A percentile compares a stretch with the other conserved stretches of the same genome.
Conservation (phyloP, 306 rosid genomes). For the Cucurbita moschata region DNA sequence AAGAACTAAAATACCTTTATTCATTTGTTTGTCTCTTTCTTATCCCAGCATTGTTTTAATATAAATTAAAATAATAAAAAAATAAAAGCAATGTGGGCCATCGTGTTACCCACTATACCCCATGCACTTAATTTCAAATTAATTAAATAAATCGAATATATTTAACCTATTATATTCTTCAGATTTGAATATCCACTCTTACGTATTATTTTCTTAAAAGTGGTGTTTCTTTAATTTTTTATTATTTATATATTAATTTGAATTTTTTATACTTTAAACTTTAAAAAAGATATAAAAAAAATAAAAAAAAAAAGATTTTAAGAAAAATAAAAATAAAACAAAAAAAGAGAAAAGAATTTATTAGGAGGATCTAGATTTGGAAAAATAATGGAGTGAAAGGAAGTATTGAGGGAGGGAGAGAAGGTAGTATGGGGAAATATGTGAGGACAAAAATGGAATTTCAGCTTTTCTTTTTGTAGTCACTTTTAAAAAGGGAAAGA, state of each 20-base stretch:
- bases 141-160: too few species aligned
- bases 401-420: background rate
- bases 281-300: too few species aligned
- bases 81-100: background rate
- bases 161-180: too few species aligned
- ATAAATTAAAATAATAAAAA: background rate
- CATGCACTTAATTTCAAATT: background rate
- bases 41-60: background rate
- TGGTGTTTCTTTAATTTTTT: too few species aligned
- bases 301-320: too few species aligned
- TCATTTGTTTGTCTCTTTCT: conserved; percentile 4
- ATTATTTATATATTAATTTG: too few species aligned
- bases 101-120: background rate
- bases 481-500: background rate
- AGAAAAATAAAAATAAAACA: too few species aligned
- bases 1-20: background rate
- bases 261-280: too few species aligned
- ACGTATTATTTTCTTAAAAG: too few species aligned
- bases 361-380: background rate
- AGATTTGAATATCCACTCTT: too few species aligned
- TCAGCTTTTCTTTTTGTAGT: background rate
- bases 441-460: background rate
- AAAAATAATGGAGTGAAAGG: background rate
- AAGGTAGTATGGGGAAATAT: background rate
- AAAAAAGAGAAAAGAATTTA: background rate